These are phyloP conservation scores for Diplodia mutila DNA, from an alignment of 2,329 filamentous ascomycete species.

Conservation along the genomic window DNA sequence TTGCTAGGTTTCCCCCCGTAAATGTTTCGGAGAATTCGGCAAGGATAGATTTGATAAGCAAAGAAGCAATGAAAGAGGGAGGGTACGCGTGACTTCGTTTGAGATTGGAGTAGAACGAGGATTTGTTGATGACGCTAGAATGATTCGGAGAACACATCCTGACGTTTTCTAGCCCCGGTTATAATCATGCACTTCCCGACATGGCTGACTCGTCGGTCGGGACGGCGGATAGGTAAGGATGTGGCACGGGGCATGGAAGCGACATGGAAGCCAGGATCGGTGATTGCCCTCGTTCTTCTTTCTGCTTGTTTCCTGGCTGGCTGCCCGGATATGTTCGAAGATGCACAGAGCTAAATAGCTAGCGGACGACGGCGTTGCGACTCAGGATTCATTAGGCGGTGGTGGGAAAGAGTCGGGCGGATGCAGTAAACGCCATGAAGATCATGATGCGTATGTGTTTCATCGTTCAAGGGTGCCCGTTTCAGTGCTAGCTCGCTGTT, in stretches of 20 bases:
- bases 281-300: neutral
- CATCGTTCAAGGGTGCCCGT: conserved; percentile 9
- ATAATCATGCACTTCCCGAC: neutral
- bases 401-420: neutral
- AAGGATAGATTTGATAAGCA: neutral
- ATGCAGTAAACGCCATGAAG: conserved; percentile 13
- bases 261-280: neutral
- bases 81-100: neutral
- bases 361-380: neutral
- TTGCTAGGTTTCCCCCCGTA: neutral
- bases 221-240: neutral
- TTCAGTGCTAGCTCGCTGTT: neutral
- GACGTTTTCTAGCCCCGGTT: neutral
- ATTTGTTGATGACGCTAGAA: neutral
- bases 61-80: neutral
- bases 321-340: neutral
- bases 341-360: neutral
- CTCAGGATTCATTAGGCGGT: neutral
- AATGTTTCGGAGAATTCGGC: neutral
- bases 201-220: neutral
- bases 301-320: neutral
- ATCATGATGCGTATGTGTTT: conserved; percentile 21
- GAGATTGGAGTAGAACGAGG: neutral
- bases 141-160: neutral
- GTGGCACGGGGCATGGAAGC: neutral